These are phyloP conservation scores for Cardamine resedifolia DNA, from an alignment of 345 rosid genomes.

Conservation along the genomic window DNA sequence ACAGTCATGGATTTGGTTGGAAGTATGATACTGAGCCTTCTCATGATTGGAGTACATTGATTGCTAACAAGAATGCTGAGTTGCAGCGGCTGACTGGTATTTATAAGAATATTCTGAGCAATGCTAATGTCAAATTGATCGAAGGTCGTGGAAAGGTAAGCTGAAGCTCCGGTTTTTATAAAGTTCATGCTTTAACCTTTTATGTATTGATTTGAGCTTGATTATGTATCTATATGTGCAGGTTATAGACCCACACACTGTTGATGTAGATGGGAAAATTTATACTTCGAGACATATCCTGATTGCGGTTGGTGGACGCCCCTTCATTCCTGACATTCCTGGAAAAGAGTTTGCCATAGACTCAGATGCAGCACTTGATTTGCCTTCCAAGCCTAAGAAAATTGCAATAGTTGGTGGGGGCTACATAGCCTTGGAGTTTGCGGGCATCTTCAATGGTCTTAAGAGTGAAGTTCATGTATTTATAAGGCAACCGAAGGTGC, in stretches of 20 bases:
- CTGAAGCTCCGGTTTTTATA: neutral
- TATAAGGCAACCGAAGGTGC: constrained; percentile 85
- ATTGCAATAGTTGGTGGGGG: constrained; percentile 94
- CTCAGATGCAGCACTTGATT: constrained; percentile 96
- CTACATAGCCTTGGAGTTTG: constrained; percentile 85
- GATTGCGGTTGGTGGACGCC: constrained; percentile 88
- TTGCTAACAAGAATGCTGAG: constrained; percentile 94
- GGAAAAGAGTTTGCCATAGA: constrained; percentile 83
- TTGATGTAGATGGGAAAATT: constrained; percentile 82
- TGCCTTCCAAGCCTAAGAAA: constrained; percentile 79
- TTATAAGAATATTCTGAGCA: constrained; percentile 69
- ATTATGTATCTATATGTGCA: constrained; percentile 22
- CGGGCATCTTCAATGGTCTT: constrained; percentile 85
- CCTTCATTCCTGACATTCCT: constrained; percentile 86
- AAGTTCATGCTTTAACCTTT: neutral
- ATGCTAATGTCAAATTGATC: constrained; percentile 68
- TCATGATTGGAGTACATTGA: constrained; percentile 92
- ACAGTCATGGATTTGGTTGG: constrained; percentile 94
- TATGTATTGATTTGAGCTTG: constrained; percentile 21
- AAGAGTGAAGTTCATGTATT: constrained; percentile 85
- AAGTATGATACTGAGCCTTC: constrained; percentile 68
- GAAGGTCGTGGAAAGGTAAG: constrained; percentile 98
- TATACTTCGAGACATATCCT: constrained; percentile 72
- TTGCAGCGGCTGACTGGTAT: constrained; percentile 84
- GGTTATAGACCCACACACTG: constrained; percentile 84